Evolutionary conservation across 345 rosid species (phyloP).

Genomic region (Heritiera littoralis): DNA sequence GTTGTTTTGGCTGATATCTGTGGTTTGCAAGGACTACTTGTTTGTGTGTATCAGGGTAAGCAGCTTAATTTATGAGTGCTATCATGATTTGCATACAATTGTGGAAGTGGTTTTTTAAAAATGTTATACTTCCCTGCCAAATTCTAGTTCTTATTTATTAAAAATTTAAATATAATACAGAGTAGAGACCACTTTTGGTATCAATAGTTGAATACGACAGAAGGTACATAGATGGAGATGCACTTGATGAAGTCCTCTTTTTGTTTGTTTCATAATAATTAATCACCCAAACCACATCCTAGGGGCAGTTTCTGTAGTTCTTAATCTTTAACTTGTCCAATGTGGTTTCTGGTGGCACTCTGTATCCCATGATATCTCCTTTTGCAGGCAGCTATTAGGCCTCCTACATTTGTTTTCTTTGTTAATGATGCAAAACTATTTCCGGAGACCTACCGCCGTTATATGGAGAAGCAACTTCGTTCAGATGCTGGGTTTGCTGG

Average conservation of each 20-base stretch:
- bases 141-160: background rate
- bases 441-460: constrained; percentile 84
- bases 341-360: background rate
- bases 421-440: constrained; percentile 89
- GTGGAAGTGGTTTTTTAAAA: background rate
- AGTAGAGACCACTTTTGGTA: background rate
- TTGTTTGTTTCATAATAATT: background rate
- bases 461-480: constrained; percentile 95
- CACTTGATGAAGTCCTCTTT: constrained; percentile 4
- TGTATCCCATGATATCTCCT: constrained; percentile 17
- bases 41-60: background rate
- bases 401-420: constrained; percentile 94
- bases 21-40: background rate
- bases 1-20: background rate
- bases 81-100: background rate
- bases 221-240: background rate
- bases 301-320: background rate
- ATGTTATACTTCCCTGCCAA: background rate
- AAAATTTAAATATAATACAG: background rate
- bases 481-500: constrained; percentile 84
- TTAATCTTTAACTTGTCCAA: background rate
- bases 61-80: background rate
- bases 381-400: constrained; percentile 93
- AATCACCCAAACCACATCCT: constrained; percentile 10
- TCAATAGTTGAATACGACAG: background rate